These are phyloP conservation scores for Penicillium pulvis DNA, from an alignment of 495 filamentous ascomycete genomes.

Conservation along the genomic window DNA sequence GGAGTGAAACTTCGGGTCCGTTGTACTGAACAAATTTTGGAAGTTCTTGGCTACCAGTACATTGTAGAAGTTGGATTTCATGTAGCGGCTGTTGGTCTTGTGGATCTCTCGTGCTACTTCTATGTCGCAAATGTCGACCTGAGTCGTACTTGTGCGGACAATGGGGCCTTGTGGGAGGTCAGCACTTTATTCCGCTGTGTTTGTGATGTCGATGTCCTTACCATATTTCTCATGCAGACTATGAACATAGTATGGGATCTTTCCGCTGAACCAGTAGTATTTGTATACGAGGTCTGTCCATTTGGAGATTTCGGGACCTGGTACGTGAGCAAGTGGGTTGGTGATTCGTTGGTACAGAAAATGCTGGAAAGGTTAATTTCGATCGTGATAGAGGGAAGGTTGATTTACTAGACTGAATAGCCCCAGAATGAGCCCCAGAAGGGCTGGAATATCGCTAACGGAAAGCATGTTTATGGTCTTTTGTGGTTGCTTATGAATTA, in stretches of 20 bases:
- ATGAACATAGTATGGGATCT: constrained; percentile 41
- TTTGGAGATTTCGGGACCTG: constrained; percentile 32
- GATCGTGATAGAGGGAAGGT: neutral
- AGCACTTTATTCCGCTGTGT: neutral
- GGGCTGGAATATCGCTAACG: neutral
- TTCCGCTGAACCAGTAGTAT: constrained; percentile 37
- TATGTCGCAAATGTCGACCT: constrained; percentile 43
- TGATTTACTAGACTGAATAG: neutral
- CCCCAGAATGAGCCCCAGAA: neutral
- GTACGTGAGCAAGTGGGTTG: constrained; percentile 21
- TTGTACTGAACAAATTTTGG: constrained; percentile 38
- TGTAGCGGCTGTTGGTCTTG: constrained; percentile 31
- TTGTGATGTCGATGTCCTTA: constrained; percentile 7
- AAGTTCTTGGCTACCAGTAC: constrained; percentile 13
- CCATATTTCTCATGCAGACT: constrained; percentile 46
- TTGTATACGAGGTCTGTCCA: constrained; percentile 36
- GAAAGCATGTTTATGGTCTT: neutral
- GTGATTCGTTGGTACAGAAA: constrained; percentile 13
- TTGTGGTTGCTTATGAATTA: neutral
- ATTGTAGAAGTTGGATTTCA: constrained; percentile 28
- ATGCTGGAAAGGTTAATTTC: constrained; percentile 4
- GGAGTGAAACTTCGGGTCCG: constrained; percentile 33
- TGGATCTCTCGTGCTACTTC: constrained; percentile 42
- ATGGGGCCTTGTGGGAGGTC: constrained; percentile 34
- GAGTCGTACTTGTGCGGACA: constrained; percentile 40